phyloP scores from a whole-genome alignment of 352 stramenopile species.

The Phytophthora pinifolia region DNA sequence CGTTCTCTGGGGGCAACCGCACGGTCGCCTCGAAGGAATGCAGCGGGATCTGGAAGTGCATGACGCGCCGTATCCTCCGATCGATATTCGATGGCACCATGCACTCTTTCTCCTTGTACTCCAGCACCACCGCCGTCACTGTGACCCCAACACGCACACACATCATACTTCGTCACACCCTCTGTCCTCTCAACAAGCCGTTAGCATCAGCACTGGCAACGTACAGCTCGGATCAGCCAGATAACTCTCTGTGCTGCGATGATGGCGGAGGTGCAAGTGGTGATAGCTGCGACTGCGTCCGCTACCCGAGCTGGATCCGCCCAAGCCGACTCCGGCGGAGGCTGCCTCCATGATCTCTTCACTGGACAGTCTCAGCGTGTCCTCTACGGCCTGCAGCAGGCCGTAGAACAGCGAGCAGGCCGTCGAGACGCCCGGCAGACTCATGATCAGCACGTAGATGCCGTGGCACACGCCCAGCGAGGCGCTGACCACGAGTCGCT shows the following conservation, averaged over 20 bases:
- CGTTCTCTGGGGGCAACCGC: conserved; percentile 51
- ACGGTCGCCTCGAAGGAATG: conserved; percentile 86
- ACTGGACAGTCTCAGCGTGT: conserved; percentile 49
- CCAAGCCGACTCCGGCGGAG: conserved; percentile 5
- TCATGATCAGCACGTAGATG: conserved; percentile 80
- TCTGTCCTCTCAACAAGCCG: neutral
- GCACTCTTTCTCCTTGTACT: conserved; percentile 87
- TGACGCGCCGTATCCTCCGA: conserved; percentile 83
- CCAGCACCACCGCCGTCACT: conserved; percentile 85
- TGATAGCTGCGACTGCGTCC: conserved; percentile 34
- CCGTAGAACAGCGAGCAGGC: conserved; percentile 68
- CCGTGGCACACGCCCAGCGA: conserved; percentile 61
- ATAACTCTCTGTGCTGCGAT: conserved; percentile 48
- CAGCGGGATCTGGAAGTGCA: conserved; percentile 87
- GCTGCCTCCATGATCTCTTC: conserved; percentile 41
- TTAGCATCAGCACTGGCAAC: conserved; percentile 17
- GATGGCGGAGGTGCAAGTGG: conserved; percentile 35
- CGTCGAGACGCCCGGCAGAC: conserved; percentile 68
- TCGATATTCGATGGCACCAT: conserved; percentile 84
- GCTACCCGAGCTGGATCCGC: conserved; percentile 17
- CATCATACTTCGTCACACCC: conserved; percentile 12
- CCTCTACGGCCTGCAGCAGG: conserved; percentile 70
- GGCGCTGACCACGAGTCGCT: conserved; percentile 44
- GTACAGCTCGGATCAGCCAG: conserved; percentile 65
- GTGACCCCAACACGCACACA: conserved; percentile 4